Evolutionary conservation across 108 stramenopile genomes (phyloP).

Genomic region (Aurantiochytrium sp.): DNA sequence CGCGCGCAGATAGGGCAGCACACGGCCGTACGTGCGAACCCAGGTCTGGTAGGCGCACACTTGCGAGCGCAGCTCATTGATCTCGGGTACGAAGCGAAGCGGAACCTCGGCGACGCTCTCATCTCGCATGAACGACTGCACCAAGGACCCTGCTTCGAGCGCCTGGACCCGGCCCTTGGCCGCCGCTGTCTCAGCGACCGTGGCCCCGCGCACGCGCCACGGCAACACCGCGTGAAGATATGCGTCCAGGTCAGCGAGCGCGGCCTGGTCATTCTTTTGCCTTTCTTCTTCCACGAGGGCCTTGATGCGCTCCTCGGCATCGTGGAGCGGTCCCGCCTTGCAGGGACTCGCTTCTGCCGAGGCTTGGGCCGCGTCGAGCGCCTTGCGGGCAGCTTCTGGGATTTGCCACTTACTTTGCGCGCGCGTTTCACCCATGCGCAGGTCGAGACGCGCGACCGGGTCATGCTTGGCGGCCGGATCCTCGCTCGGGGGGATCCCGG

Average conservation of each 20-base stretch:
- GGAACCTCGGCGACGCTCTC: background rate
- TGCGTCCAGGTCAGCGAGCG: background rate
- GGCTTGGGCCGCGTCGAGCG: no score
- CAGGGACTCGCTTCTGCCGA: no score
- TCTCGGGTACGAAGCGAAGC: background rate
- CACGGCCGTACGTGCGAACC: background rate
- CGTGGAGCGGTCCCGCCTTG: no score
- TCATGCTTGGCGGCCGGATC: no score
- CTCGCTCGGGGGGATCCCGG: no score
- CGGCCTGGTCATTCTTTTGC: no score
- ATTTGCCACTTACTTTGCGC: background rate
- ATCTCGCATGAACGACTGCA: background rate
- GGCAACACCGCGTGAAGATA: background rate
- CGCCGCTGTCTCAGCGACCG: background rate
- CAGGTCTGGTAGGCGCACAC: background rate
- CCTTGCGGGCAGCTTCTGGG: background rate
- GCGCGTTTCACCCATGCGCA: no score
- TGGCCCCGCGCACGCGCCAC: background rate
- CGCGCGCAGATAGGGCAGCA: background rate
- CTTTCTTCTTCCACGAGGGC: no score
- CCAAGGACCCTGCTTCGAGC: background rate
- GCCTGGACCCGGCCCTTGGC: background rate
- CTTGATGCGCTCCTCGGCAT: no score
- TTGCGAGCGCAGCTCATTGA: background rate
- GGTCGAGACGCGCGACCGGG: no score